Evolutionary conservation across 1,284 basidiomycete genomes (phyloP).

Genomic region (Golubevia pallescens): DNA sequence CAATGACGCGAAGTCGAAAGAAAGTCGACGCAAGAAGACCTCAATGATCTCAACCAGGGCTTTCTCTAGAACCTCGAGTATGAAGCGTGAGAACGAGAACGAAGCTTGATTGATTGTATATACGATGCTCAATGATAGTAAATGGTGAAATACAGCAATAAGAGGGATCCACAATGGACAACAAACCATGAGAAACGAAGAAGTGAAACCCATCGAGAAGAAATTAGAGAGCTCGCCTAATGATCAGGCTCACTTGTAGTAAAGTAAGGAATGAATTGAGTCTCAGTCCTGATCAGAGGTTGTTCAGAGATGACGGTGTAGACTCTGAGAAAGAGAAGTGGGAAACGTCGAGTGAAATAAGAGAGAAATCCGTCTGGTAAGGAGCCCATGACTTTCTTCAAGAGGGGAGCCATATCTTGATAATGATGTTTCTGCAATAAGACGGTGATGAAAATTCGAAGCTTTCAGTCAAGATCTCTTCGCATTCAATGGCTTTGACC

Average conservation of each 20-base stretch:
- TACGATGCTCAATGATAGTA: too few relatives aligned
- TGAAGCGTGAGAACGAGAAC: too few relatives aligned
- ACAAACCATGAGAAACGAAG: neutral
- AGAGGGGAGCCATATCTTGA: neutral
- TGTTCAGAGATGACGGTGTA: neutral
- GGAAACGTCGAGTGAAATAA: too few relatives aligned
- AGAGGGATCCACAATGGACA: neutral
- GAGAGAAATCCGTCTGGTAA: neutral
- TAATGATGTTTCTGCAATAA: conserved; percentile 4
- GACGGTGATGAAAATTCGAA: neutral
- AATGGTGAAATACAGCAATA: too few relatives aligned
- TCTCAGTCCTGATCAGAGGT: neutral
- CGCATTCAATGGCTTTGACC: neutral
- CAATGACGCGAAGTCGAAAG: too few relatives aligned
- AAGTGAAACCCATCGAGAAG: neutral
- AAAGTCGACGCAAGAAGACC: too few relatives aligned
- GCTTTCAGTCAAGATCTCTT: neutral
- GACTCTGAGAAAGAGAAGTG: too few relatives aligned
- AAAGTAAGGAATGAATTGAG: neutral
- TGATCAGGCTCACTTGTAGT: neutral
- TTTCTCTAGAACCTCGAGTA: too few relatives aligned
- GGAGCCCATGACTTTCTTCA: neutral
- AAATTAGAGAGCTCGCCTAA: neutral
- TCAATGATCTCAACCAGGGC: too few relatives aligned
- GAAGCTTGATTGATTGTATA: too few relatives aligned